Conservation (phyloP, 345 rosid species). For the Sisymbrium altissimum region DNA sequence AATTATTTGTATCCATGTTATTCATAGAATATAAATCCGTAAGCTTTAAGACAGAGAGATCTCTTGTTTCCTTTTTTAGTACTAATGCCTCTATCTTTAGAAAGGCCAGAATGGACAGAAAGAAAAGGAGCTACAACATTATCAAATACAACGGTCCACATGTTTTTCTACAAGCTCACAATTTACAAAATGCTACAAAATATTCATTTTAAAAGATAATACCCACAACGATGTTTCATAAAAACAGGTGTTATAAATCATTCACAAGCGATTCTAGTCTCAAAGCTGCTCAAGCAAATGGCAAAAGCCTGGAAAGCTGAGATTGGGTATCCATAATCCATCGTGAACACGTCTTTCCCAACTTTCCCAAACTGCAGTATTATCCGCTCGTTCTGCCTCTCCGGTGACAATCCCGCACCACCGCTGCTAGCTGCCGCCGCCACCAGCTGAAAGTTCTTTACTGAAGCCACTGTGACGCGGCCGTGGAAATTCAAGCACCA, state of each 20-base stretch:
- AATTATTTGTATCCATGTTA: neutral
- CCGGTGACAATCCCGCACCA: slow-evolving; percentile 33
- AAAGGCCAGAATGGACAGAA: neutral
- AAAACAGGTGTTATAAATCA: slow-evolving; percentile 20
- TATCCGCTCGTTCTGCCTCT: slow-evolving; percentile 41
- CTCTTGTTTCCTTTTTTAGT: neutral
- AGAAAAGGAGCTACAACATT: neutral
- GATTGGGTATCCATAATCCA: slow-evolving; percentile 73
- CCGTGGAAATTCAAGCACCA: slow-evolving; percentile 84
- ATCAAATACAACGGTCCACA: neutral
- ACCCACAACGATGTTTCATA: neutral
- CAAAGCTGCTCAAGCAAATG: slow-evolving; percentile 76
- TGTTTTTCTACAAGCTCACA: neutral
- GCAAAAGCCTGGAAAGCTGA: slow-evolving; percentile 82
- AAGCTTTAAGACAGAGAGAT: neutral
- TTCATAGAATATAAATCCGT: neutral
- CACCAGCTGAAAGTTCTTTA: slow-evolving; percentile 56
- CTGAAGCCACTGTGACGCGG: slow-evolving; percentile 78
- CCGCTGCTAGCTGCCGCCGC: slow-evolving; percentile 41
- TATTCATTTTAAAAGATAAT: neutral
- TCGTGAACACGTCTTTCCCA: slow-evolving; percentile 73
- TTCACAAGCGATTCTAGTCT: slow-evolving; percentile 75
- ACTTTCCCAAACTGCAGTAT: slow-evolving; percentile 76
- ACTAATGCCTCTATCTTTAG: neutral
- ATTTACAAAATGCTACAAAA: slow-evolving; percentile 10